Evolutionary conservation across 306 rosid genomes (phyloP).

Genomic region (Trifolium dubium): DNA sequence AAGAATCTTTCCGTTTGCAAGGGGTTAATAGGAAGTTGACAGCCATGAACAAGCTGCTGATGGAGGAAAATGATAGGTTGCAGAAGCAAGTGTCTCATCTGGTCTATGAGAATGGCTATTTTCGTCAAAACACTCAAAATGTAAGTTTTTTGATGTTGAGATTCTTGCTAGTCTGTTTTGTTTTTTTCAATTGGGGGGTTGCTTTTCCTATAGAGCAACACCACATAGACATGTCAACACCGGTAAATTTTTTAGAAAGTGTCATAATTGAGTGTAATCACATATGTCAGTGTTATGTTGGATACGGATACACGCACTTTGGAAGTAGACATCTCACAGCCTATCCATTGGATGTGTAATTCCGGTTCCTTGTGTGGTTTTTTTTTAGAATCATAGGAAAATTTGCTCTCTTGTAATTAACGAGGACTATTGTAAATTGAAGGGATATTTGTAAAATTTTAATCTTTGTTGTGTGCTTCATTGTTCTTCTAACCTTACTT

Average conservation of each 20-base stretch:
- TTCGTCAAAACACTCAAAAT: constrained; percentile 87
- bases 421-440: neutral
- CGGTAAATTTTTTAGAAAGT: neutral
- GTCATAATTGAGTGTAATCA: neutral
- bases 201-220: neutral
- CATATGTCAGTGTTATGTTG: neutral
- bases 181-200: neutral
- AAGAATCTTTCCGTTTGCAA: constrained; percentile 88
- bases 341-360: neutral
- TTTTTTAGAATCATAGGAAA: neutral
- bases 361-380: neutral
- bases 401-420: neutral
- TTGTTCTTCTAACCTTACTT: neutral
- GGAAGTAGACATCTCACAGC: neutral
- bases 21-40: constrained; percentile 91
- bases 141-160: constrained; percentile 47
- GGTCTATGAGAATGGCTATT: constrained; percentile 94
- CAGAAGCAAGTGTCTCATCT: constrained; percentile 97
- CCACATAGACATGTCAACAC: neutral
- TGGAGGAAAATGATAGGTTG: constrained; percentile 99
- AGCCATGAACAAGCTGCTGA: constrained; percentile 95
- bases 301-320: neutral
- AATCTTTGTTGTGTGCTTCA: neutral
- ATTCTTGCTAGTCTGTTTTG: neutral
- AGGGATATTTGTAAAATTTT: neutral